A percentile compares a stretch with the other conserved stretches of the same genome.
These are phyloP conservation scores for Hirschfeldia incana DNA, from an alignment of 345 rosid species.

Conservation along the genomic window DNA sequence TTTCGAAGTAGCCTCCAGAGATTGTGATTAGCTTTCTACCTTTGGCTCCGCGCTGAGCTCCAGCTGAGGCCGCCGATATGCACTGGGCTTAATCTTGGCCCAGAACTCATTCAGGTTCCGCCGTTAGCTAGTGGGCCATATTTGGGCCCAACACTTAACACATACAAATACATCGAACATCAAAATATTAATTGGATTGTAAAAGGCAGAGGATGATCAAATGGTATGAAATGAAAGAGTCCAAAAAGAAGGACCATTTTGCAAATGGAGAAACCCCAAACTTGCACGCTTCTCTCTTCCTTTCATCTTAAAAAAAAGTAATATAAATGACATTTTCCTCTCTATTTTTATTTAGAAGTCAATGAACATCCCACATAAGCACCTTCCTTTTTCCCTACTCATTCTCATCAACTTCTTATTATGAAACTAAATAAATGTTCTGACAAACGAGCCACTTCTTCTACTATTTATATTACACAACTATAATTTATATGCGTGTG, in stretches of 20 bases:
- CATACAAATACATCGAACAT: conserved; percentile 12
- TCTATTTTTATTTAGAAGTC: conserved; percentile 14
- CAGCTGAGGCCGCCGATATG: no score
- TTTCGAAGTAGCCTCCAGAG: no score
- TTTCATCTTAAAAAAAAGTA: not conserved
- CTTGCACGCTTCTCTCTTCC: conserved; percentile 38
- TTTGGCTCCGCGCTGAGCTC: no score
- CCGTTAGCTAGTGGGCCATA: no score
- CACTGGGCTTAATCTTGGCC: no score
- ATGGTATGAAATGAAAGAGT: conserved; percentile 19
- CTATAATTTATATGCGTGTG: not conserved
- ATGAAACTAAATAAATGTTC: conserved; percentile 33
- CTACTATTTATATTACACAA: conserved; percentile 15
- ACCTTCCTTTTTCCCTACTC: conserved; percentile 26
- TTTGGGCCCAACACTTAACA: no score
- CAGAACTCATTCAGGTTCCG: no score
- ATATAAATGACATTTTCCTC: conserved; percentile 24
- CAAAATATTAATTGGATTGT: not conserved
- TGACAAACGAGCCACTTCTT: conserved; percentile 30
- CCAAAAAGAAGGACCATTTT: conserved; percentile 7
- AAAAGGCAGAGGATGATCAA: conserved; percentile 6
- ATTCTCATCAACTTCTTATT: conserved; percentile 31
- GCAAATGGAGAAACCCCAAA: conserved; percentile 34
- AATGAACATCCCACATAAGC: conserved; percentile 35
- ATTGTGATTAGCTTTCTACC: no score